Conservation (phyloP, 352 stramenopile species). For the Phytophthora podocarpi region DNA sequence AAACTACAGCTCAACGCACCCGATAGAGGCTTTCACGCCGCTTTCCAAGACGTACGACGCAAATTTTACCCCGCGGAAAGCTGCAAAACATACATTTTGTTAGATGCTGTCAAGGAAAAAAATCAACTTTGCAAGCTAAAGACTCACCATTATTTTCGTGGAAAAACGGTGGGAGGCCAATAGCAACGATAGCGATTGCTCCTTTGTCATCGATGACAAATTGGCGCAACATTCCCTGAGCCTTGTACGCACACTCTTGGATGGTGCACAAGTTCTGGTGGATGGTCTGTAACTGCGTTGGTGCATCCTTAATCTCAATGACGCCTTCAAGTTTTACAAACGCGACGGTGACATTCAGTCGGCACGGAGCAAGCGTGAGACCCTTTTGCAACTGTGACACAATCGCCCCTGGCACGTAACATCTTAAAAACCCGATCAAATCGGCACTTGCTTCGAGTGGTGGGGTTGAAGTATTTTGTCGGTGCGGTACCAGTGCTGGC, state of each 20-base stretch:
- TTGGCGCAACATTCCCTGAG: conserved; percentile 80
- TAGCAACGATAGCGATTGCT: conserved; percentile 74
- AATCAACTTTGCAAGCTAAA: neutral
- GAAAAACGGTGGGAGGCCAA: conserved; percentile 81
- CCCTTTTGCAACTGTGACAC: conserved; percentile 72
- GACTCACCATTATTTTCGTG: conserved; percentile 83
- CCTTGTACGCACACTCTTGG: conserved; percentile 80
- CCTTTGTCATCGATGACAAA: conserved; percentile 91
- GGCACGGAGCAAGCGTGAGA: conserved; percentile 64
- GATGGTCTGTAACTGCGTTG: conserved; percentile 55
- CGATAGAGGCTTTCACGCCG: conserved; percentile 66
- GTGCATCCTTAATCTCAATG: conserved; percentile 44
- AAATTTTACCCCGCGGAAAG: conserved; percentile 59
- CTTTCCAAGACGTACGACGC: conserved; percentile 69
- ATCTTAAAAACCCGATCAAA: conserved; percentile 62
- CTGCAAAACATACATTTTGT: neutral
- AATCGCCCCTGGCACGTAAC: conserved; percentile 76
- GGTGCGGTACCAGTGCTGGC: neutral
- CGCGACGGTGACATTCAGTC: conserved; percentile 69
- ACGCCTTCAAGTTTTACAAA: conserved; percentile 75
- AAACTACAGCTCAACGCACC: conserved; percentile 53
- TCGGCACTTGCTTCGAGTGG: conserved; percentile 34
- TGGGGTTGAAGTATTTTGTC: neutral
- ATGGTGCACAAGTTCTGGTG: conserved; percentile 69
- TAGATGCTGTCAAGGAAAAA: too few species aligned